phyloP scores from a whole-genome alignment of 768 basidiomycete species.

The Baorangia bicolor region DNA sequence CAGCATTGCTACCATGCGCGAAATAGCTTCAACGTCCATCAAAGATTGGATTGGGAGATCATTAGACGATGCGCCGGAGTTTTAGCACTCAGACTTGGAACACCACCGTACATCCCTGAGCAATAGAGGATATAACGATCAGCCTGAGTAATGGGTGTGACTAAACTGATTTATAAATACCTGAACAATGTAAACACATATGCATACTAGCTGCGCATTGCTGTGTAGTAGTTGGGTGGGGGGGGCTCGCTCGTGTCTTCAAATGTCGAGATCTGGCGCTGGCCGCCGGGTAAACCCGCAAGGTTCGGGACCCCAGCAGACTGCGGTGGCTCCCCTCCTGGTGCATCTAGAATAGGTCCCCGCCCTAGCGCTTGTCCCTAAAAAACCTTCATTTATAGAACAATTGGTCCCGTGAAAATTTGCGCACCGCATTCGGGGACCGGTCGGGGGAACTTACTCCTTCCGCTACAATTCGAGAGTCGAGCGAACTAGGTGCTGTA shows the following conservation, averaged over 20 bases:
- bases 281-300: not conserved
- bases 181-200: not conserved
- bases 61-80: not conserved
- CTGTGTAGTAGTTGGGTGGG: slow-evolving; percentile 23
- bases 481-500: not conserved
- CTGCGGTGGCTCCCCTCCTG: not conserved
- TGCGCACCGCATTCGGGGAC: slow-evolving; percentile 10
- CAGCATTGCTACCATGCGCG: not conserved
- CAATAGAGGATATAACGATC: not conserved
- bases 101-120: not conserved
- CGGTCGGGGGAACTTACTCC: not conserved
- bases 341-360: slow-evolving; percentile 10
- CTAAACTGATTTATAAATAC: not conserved
- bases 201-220: not conserved
- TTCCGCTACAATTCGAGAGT: not conserved
- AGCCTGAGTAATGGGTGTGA: not conserved
- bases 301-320: not conserved
- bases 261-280: not conserved
- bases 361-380: slow-evolving; percentile 2
- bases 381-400: not conserved
- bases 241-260: slow-evolving; percentile 1
- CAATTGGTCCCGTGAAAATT: not conserved
- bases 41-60: not conserved
- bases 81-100: not conserved
- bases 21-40: not conserved